These are phyloP conservation scores for Physcomitrellopsis africana DNA, from an alignment of 225 moss, liverwort and hornwort genomes.

Conservation along the genomic window DNA sequence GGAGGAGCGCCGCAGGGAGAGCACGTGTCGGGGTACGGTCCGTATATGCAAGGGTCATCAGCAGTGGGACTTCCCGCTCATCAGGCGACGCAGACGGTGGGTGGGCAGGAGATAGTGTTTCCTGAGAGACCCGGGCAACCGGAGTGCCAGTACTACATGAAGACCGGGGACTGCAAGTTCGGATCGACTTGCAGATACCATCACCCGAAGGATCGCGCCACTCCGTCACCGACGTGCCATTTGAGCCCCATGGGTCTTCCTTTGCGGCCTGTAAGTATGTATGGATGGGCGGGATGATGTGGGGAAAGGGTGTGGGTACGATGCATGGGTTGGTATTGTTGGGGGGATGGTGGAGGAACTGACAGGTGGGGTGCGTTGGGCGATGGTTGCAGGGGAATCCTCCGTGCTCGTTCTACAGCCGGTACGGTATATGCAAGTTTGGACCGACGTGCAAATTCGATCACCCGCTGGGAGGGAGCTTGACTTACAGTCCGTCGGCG, in stretches of 20 bases:
- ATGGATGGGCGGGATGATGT: constrained; percentile 1
- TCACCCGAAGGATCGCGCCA: constrained; percentile 94
- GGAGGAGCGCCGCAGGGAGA: constrained; percentile 82
- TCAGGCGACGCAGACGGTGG: constrained; percentile 64
- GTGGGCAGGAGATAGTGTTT: constrained; percentile 77
- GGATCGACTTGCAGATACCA: constrained; percentile 98
- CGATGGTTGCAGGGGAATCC: constrained; percentile 77
- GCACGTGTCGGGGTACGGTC: constrained; percentile 69
- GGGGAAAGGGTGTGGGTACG: not conserved
- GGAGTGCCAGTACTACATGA: constrained; percentile 98
- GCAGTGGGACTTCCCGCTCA: constrained; percentile 84
- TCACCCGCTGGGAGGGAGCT: constrained; percentile 81
- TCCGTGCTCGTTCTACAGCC: constrained; percentile 91
- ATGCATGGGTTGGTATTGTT: no score
- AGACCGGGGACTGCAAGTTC: constrained; percentile 99
- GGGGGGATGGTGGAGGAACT: not conserved
- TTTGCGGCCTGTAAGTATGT: constrained; percentile 87
- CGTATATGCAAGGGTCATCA: constrained; percentile 77
- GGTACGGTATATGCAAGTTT: constrained; percentile 97
- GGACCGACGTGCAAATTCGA: constrained; percentile 99
- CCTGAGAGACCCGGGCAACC: constrained; percentile 98
- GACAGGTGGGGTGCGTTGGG: constrained; percentile 20
- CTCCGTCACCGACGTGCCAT: constrained; percentile 67
- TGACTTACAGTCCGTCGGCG: constrained; percentile 92
- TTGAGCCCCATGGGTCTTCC: constrained; percentile 89